Base-by-base conservation (phyloP, 495 filamentous ascomycete genomes). In the Daldinia vernicosa region DNA sequence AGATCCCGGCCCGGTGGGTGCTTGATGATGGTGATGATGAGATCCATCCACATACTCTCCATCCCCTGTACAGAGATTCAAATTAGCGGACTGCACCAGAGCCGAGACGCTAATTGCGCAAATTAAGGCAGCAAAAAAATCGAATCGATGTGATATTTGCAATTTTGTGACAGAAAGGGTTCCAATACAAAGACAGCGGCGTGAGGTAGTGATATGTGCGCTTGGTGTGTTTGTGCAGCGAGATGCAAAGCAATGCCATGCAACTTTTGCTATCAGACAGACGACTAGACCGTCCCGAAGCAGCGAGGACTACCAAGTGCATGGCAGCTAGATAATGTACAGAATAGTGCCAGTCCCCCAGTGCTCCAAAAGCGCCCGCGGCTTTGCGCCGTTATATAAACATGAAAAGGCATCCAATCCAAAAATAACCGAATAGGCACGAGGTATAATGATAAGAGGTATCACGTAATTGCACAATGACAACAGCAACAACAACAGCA, bases 21-120 rank as follows among this genome's bases (percentile, higher is more conserved):
- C 82, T 74, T 81, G 84, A 66, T 91, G 90, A 67, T 91, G 89
- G 70, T 92, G 89, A 60, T 88, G 86, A 66, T 87, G 86, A 69
- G 86, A 81, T 52, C 81, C 83, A 72, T 87, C 85, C 66, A 79
- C 78, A 76, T 90, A 77, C 64, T 87, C 81, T 71, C 81, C 84
- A 76, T 85, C 86, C 53, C 78, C 82, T 89, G 53, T 67, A 65
- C 57, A 76, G 60, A 70, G 28, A 66, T 37, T 60, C 61, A 59
- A 69, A 70, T 77, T 72, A 77, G 75, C 73, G 66, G 72, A 71
- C 50, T 73, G 67, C 67, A 63, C 65, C 55, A 73, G 64, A 67
- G 60, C 66, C 40, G 45, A 54, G 56, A 47, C 55, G 78, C 72
- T 79, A 79, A 79, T 79, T 70, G 47, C 17, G 35, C 56, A 75